phyloP scores from a whole-genome alignment of 1,139 yeast genomes.

The Kluyveromyces sp. region DNA sequence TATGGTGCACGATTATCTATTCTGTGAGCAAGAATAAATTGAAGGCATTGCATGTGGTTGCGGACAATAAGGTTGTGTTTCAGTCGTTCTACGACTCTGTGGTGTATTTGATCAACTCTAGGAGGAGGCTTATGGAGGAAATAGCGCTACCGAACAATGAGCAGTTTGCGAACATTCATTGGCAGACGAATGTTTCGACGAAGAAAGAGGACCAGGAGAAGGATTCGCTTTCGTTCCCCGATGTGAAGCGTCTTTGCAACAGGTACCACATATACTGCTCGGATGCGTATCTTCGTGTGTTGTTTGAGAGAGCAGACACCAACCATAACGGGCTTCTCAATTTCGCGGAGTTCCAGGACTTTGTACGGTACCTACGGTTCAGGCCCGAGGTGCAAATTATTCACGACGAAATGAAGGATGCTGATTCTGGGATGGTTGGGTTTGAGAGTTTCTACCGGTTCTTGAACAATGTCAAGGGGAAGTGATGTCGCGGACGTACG shows the following conservation, averaged over 20 bases:
- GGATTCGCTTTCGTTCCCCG: conserved; percentile 52
- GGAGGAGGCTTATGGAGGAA: conserved; percentile 47
- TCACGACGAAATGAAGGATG: conserved; percentile 27
- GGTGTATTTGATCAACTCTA: conserved; percentile 38
- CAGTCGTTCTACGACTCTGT: conserved; percentile 44
- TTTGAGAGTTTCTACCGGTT: conserved; percentile 41
- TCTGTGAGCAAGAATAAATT: conserved; percentile 37
- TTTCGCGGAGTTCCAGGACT: conserved; percentile 64
- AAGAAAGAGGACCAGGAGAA: conserved; percentile 33
- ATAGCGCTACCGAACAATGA: conserved; percentile 45
- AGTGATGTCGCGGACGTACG: conserved; percentile 24
- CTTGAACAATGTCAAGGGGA: conserved; percentile 48
- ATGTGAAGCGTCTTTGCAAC: conserved; percentile 56
- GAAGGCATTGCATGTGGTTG: conserved; percentile 68
- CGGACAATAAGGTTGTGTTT: conserved; percentile 56
- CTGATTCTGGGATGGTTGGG: conserved; percentile 21
- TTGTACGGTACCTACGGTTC: conserved; percentile 47
- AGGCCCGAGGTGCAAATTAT: conserved; percentile 45
- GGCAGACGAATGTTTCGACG: conserved; percentile 43
- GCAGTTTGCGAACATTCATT: conserved; percentile 47
- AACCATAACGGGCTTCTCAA: conserved; percentile 42
- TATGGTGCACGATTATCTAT: conserved; percentile 81
- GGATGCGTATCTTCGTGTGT: conserved; percentile 30
- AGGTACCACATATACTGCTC: conserved; percentile 64
- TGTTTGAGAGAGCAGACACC: conserved; percentile 45